phyloP scores from a whole-genome alignment of 257 asterid genomes.

The Leptodermis oblonga region DNA sequence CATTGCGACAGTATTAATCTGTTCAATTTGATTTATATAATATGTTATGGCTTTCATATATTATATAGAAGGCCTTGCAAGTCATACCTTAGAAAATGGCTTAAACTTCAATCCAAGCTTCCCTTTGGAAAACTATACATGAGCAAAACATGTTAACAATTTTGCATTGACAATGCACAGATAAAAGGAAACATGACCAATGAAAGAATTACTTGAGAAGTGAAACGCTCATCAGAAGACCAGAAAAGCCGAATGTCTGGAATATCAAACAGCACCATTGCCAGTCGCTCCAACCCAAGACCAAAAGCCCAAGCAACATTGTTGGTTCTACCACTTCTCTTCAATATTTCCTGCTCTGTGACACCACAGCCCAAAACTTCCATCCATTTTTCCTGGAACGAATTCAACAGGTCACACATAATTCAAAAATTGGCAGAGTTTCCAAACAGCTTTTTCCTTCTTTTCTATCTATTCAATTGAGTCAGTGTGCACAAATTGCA shows the following conservation, averaged over 20 bases:
- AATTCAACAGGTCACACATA: slow-evolving; percentile 4
- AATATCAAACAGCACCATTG: slow-evolving; percentile 93
- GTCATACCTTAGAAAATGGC: slow-evolving; percentile 78
- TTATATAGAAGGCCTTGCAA: neutral
- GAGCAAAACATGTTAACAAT: neutral
- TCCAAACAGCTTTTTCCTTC: neutral
- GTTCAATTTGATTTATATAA: neutral
- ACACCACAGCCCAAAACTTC: slow-evolving; percentile 99
- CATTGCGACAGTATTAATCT: neutral
- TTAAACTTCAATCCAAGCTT: slow-evolving; percentile 84
- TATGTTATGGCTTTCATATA: neutral
- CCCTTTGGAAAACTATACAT: slow-evolving; percentile 65
- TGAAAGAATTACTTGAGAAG: slow-evolving; percentile 69
- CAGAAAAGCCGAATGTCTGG: slow-evolving; percentile 98
- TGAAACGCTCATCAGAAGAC: slow-evolving; percentile 85
- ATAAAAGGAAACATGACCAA: slow-evolving; percentile 4
- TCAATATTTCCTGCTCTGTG: slow-evolving; percentile 92
- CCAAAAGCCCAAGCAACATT: slow-evolving; percentile 99
- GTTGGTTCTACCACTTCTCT: slow-evolving; percentile 58
- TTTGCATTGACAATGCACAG: neutral
- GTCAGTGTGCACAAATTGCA: neutral
- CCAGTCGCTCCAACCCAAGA: slow-evolving; percentile 91
- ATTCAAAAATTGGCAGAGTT: neutral
- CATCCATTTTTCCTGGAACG: slow-evolving; percentile 81
- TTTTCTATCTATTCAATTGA: neutral